Evolutionary conservation across 2,329 filamentous ascomycete genomes (phyloP), one percentile per base, ranked within the genome.

Genomic region (Microsporum audouinii): DNA sequence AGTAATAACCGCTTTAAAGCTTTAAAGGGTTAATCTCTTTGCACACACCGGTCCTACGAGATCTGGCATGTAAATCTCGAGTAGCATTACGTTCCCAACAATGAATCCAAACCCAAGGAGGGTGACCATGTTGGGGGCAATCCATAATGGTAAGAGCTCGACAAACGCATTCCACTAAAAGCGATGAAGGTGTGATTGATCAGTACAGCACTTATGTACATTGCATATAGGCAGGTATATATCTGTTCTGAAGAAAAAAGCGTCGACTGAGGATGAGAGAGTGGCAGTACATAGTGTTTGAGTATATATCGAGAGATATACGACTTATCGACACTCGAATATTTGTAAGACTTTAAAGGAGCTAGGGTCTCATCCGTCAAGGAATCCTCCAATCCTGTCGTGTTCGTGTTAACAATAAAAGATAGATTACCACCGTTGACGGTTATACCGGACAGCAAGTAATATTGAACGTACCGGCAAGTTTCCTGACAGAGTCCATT

Each of bases 51-150:
- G 91, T 72, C 94, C 92, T 55, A 92, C 83, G 55, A 97, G 80
- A 76, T 96, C 91, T 63, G 94, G 94, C 77, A 97, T 88, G 71
- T 84, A 88, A 57, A 95, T 78, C 63, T 88, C 85, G 61, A 96
- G 76, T 60, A 86, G 77, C 27, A 78, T 82, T 63, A 99, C 84
- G 72, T 99, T 97, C 63, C 78, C 85, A 59, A 99, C 78, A 68
- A 99, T 95, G 79, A 92, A 97, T 77, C 88, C 86, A 81, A 97
- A 99, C 62, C 94, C 94, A 56, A 97, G 76, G 29, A 99, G 80
- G 66, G 94, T 99, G 63, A 99, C 92, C 86, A 96, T 94, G 72
- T 99, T 99, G 38, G 94, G 94, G 33, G 94, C 94, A 60, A 99
- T 83, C 91, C 92, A 99, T 84, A 96, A 78, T 65, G 94, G 94